Evolutionary conservation across 768 basidiomycete species (phyloP), one percentile per base, ranked within the genome.

Genomic region (Hygrocybe punicea): DNA sequence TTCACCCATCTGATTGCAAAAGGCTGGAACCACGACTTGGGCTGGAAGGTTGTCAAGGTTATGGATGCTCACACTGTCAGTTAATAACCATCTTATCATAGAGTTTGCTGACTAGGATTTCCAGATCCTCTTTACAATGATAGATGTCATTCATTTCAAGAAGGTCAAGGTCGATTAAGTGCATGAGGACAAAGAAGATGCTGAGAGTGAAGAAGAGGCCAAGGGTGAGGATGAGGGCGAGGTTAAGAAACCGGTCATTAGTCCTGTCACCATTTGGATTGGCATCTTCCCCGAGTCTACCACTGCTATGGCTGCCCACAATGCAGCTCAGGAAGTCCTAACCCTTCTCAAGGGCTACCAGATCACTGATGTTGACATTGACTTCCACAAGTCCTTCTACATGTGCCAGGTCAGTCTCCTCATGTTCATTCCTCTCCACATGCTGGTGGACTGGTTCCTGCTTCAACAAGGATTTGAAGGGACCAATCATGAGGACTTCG

Each of bases 211-310:
- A 54, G 63, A 65, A 62, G 54, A 58, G 53, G 59, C 29, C 54
- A 57, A 63, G 40, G 60, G 60, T 56, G 61, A 65, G 51, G 51
- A 56, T 42, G 45, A 4, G 44, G 34, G 8, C 19, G 36, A 61
- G 46, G 57, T 49, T 59, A 59, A 66, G 58, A 64, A 62, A 60
- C 37, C 29, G 29, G 56, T 46, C 42, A 48, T 69, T 55, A 58
- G 73, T 60, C 73, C 71, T 58, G 65, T 74, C 52, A 70, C 66
- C 23, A 67, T 73, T 40, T 75, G 73, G 73, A 67, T 73, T 56
- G 73, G 61, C 29, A 59, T 62, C 57, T 59, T 48, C 53, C 71
- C 51, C 62, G 64, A 67, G 24, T 58, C 63, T 62, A 65, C 63
- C 63, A 61, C 66, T 54, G 63, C 67, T 61, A 64, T 63, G 40